Conservation (phyloP, 805 yeast species). For the Saccharomycopsis sp. region DNA sequence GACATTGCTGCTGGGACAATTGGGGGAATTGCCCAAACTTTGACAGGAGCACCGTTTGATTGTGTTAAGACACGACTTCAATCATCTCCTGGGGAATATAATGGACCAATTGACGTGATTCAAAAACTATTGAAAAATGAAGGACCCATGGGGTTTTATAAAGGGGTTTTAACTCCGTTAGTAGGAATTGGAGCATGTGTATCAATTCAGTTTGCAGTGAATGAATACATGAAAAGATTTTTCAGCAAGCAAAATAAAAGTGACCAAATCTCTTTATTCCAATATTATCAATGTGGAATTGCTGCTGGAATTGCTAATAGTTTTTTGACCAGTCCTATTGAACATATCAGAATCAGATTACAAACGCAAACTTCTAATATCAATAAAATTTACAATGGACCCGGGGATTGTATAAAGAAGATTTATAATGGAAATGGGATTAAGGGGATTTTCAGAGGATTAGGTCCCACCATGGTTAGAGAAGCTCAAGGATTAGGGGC, state of each 20-base stretch:
- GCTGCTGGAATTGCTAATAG: slow-evolving; percentile 93
- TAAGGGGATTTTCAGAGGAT: slow-evolving; percentile 64
- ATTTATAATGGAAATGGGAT: slow-evolving; percentile 45
- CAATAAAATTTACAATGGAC: slow-evolving; percentile 51
- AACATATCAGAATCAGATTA: slow-evolving; percentile 85
- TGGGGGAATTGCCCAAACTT: slow-evolving; percentile 93
- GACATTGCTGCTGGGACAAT: slow-evolving; percentile 86
- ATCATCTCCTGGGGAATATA: slow-evolving; percentile 65
- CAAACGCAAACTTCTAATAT: slow-evolving; percentile 69
- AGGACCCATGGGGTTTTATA: slow-evolving; percentile 79
- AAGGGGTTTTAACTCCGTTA: slow-evolving; percentile 90
- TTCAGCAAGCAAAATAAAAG: slow-evolving; percentile 38
- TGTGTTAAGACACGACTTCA: slow-evolving; percentile 90
- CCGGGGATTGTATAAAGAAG: slow-evolving; percentile 57
- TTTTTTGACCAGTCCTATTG: slow-evolving; percentile 85
- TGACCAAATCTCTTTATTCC: slow-evolving; percentile 36
- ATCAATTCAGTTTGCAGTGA: slow-evolving; percentile 90
- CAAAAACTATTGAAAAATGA: slow-evolving; percentile 62
- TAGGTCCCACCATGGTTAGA: slow-evolving; percentile 71
- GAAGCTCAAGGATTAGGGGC: slow-evolving; percentile 84
- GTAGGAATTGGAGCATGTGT: slow-evolving; percentile 98
- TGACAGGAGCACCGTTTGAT: slow-evolving; percentile 94
- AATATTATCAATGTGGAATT: slow-evolving; percentile 75
- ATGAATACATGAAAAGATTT: slow-evolving; percentile 84
- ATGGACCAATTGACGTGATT: slow-evolving; percentile 70